These are phyloP conservation scores for Discostella stelligeroides DNA, from an alignment of 108 stramenopile species.

Conservation along the genomic window DNA sequence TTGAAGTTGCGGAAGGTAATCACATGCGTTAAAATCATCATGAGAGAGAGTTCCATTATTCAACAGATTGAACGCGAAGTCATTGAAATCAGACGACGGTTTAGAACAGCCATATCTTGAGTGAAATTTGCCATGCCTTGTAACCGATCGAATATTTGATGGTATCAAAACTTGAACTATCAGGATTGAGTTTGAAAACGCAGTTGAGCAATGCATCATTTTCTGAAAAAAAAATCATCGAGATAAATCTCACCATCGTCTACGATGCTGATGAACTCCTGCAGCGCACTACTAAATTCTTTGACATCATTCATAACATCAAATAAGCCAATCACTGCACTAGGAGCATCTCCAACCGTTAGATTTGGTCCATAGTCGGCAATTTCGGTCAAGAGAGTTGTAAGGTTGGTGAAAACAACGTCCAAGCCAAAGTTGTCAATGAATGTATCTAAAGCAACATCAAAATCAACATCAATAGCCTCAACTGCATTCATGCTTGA, in stretches of 20 bases:
- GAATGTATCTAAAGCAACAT: conserved; percentile 19
- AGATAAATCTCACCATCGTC: conserved; percentile 15
- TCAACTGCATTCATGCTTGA: background rate
- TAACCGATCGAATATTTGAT: conserved; percentile 8
- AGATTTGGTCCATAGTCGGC: conserved; percentile 12
- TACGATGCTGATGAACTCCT: conserved; percentile 8
- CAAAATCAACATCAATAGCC: conserved; percentile 12
- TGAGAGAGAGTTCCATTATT: background rate
- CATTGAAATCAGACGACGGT: conserved; percentile 9
- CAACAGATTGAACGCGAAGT: conserved; percentile 10
- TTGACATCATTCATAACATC: conserved; percentile 14
- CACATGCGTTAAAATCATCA: conserved; percentile 24
- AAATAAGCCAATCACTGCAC: conserved; percentile 16
- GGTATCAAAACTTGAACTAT: conserved; percentile 20
- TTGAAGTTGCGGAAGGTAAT: conserved; percentile 30
- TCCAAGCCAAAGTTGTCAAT: conserved; percentile 3
- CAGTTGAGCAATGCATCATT: background rate
- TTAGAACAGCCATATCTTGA: conserved; percentile 10
- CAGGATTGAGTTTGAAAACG: too few species aligned
- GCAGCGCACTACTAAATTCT: conserved; percentile 2
- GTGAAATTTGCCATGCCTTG: conserved; percentile 4
- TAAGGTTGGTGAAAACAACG: background rate
- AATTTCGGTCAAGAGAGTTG: background rate
- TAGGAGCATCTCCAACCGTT: conserved; percentile 6
- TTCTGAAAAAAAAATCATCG: background rate